phyloP scores from a whole-genome alignment of 2,329 filamentous ascomycete genomes.

The Microdochium nivale region DNA sequence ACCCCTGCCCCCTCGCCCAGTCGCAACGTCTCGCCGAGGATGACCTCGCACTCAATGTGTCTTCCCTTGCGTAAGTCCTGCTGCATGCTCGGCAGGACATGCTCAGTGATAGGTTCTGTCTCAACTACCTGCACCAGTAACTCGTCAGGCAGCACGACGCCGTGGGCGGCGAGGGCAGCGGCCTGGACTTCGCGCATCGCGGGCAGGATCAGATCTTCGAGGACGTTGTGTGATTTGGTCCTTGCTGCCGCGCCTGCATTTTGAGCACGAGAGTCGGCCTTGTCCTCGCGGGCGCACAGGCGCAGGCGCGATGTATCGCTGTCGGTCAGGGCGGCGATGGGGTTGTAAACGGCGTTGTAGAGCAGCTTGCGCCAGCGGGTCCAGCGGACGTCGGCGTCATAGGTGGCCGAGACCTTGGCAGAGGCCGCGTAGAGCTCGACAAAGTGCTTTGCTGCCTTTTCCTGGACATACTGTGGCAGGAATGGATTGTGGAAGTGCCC shows the following conservation, averaged over 20 bases:
- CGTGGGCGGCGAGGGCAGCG: slow-evolving; percentile 32
- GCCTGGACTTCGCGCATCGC: slow-evolving; percentile 43
- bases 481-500: slow-evolving; percentile 35
- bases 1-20: background rate
- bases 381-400: slow-evolving; percentile 30
- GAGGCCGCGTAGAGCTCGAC: slow-evolving; percentile 35
- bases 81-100: slow-evolving; percentile 44
- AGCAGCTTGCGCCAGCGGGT: slow-evolving; percentile 43
- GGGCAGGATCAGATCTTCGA: slow-evolving; percentile 34
- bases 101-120: slow-evolving; percentile 37
- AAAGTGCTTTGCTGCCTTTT: slow-evolving; percentile 29
- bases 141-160: slow-evolving; percentile 27
- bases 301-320: slow-evolving; percentile 43
- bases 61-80: slow-evolving; percentile 37
- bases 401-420: slow-evolving; percentile 31
- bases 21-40: background rate
- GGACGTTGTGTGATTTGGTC: slow-evolving; percentile 31
- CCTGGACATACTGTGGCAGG: slow-evolving; percentile 9
- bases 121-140: slow-evolving; percentile 35
- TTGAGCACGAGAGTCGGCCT: slow-evolving; percentile 4
- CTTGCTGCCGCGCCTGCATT: too few species aligned
- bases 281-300: slow-evolving; percentile 18
- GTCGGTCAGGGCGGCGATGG: slow-evolving; percentile 39
- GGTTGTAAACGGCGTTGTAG: slow-evolving; percentile 41
- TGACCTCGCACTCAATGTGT: background rate